Evolutionary conservation across 306 rosid genomes (phyloP), one percentile per base, ranked within the genome.

Genomic region (Canavalia ensiformis): DNA sequence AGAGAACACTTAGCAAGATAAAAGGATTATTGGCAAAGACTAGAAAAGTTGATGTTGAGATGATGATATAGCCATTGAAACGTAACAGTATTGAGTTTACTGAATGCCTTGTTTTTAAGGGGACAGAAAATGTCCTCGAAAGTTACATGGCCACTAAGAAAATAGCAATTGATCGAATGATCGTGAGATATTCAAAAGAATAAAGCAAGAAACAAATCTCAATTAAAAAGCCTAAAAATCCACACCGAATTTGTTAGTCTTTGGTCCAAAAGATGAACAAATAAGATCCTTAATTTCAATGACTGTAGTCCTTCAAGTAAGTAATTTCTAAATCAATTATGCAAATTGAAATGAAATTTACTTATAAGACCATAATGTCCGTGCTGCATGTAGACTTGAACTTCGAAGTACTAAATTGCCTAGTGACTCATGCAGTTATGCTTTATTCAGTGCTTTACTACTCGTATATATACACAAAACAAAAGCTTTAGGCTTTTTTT

Each of bases 31-130:
- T 57, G 77, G 88, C 87, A 78, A 63, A 82, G 81, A 59, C 62
- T 55, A 68, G 59, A 88, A 88, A 88, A 87, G 92, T 66, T 79
- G 92, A 83, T 76, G 85, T 76, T 87, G 90, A 87, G 90, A 89
- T 73, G 87, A 85, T 86, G 72, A 85, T 76, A 85, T 76, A 85
- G 87, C 86, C 92, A 85, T 82, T 77, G 92, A 88, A 88, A 83
- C 78, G 85, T 75, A 78, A 88, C 83, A 81, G 83, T 81, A 52
- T 51, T 39, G 71, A 65, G 71, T 65, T 50, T 34, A 65, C 13
- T 84, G 84, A 85, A 86, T 80, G 88, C 90, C 84, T 86, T 86
- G 78, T 37, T 83, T 89, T 86, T 89, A 68, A 85, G 85, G 85
- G 71, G 80, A 60, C 84, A 77, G 78, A 55, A 86, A 77, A 87